Evolutionary conservation across 108 stramenopile genomes (phyloP), one percentile per base, ranked within the genome.

Genomic region (Skeletonema potamos): DNA sequence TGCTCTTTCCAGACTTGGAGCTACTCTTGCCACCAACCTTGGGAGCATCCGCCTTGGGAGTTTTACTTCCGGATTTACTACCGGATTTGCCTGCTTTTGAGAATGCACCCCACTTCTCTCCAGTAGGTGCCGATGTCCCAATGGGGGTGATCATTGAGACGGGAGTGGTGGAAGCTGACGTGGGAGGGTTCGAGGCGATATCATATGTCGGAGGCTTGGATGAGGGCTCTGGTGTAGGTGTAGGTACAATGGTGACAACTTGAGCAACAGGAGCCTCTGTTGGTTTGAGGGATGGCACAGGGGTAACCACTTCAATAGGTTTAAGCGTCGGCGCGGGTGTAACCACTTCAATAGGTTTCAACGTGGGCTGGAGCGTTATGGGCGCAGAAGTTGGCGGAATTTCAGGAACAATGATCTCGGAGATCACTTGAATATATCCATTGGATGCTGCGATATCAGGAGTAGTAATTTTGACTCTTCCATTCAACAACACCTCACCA

Each of bases 371-470:
- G 39, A 10, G 39, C 13, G 39, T 41, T 6, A 4, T 41, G 9
- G 3, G 0, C 9, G 2, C 13, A 41, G 13, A 2, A 10, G 39
- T 41, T 15, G 22, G 22, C 22, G 6, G 7, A 6, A 34, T 34
- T 34, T 7, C 4, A 22, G 82, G 82, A 5, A 74, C 36, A 13
- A 82, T 26, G 6, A 78, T 75, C 17, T 46, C 13, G 48, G 82
- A 74, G 54, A 87, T 60, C 6, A 68, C 74, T 55, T 87, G 86
- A 58, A 85, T 30, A 32, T 85, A 41, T 4, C 84, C 84, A 72
- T 87, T 81, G 57, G 69, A 72, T 7, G 80, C 84, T 7, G 17
- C 12, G 15, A 82, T 69, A 30, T 85, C 82, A 3, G 73, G 55
- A 0, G 43, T 12, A 2, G 22, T 51, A 51, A 51, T 51, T 51